A percentile compares a stretch with the other conserved stretches of the same genome.
Evolutionary conservation across 140 eudicot species (phyloP).

Genomic region (Anethum foeniculum): DNA sequence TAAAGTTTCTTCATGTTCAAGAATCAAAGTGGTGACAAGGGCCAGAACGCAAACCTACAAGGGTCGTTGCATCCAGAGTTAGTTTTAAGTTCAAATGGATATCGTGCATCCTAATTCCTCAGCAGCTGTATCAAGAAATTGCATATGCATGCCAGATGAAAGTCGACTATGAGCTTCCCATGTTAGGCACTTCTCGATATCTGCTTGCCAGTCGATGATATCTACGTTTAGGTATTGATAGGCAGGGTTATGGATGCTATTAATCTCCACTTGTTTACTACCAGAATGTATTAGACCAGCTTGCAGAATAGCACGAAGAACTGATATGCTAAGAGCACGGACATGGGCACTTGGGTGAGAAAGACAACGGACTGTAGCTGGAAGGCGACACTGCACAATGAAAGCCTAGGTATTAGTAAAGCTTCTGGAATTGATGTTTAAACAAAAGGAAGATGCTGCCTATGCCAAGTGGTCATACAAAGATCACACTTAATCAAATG

Average conservation of each 20-base stretch:
- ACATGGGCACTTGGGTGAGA: constrained; percentile 94
- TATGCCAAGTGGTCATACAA: background rate
- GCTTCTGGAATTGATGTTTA: background rate
- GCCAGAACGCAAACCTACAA: background rate
- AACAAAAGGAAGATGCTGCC: background rate
- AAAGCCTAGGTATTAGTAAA: background rate
- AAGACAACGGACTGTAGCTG: constrained; percentile 80
- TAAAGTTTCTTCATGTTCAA: background rate
- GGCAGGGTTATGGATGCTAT: constrained; percentile 20
- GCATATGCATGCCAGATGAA: constrained; percentile 61
- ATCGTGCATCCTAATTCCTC: constrained; percentile 79
- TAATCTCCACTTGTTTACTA: constrained; percentile 24
- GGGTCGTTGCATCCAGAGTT: background rate
- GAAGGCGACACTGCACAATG: constrained; percentile 70
- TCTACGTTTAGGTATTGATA: constrained; percentile 36
- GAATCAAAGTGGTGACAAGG: background rate
- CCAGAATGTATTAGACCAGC: constrained; percentile 40
- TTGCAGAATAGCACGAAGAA: constrained; percentile 66
- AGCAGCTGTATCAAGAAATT: constrained; percentile 69
- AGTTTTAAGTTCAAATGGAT: constrained; percentile 20
- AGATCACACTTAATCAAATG: background rate
- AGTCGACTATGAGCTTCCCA: constrained; percentile 89
- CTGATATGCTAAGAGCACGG: constrained; percentile 90
- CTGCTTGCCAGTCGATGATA: constrained; percentile 58
- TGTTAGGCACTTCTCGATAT: constrained; percentile 60